phyloP scores from a whole-genome alignment of 2,329 filamentous ascomycete genomes.

The Penicillium paneum region DNA sequence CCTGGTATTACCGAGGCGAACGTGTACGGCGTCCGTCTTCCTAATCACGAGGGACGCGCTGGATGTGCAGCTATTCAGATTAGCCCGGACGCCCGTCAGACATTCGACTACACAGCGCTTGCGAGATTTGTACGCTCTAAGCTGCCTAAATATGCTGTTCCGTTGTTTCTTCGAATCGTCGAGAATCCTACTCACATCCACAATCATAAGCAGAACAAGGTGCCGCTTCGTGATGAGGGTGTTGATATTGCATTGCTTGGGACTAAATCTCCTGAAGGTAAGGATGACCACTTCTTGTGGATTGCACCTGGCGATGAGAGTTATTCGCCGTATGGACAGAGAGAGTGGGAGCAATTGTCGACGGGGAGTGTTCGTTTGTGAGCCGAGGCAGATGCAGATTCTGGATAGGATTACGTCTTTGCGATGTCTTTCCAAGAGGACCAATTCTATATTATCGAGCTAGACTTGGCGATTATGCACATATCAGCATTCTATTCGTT shows the following conservation, averaged over 20 bases:
- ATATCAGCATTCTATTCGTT: neutral
- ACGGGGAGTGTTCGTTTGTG: constrained; percentile 48
- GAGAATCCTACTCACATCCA: constrained; percentile 46
- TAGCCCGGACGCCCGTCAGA: constrained; percentile 45
- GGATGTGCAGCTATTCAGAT: constrained; percentile 61
- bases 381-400: neutral
- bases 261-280: constrained; percentile 43
- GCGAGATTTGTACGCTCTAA: constrained; percentile 57
- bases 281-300: constrained; percentile 51
- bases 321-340: constrained; percentile 58
- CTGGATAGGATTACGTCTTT: neutral
- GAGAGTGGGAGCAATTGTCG: constrained; percentile 57
- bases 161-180: constrained; percentile 67
- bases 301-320: constrained; percentile 47
- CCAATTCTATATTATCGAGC: neutral
- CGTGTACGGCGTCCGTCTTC: constrained; percentile 66
- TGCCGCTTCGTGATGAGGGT: constrained; percentile 64
- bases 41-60: constrained; percentile 65
- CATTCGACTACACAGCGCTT: constrained; percentile 60
- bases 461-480: neutral
- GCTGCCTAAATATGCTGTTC: constrained; percentile 71
- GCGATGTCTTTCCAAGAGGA: neutral
- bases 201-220: constrained; percentile 80
- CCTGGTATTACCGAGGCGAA: constrained; percentile 63
- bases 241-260: constrained; percentile 55